These are phyloP conservation scores for Chytriomyces sp. DNA, from an alignment of 192 early-diverging fungal genomes.

Conservation along the genomic window DNA sequence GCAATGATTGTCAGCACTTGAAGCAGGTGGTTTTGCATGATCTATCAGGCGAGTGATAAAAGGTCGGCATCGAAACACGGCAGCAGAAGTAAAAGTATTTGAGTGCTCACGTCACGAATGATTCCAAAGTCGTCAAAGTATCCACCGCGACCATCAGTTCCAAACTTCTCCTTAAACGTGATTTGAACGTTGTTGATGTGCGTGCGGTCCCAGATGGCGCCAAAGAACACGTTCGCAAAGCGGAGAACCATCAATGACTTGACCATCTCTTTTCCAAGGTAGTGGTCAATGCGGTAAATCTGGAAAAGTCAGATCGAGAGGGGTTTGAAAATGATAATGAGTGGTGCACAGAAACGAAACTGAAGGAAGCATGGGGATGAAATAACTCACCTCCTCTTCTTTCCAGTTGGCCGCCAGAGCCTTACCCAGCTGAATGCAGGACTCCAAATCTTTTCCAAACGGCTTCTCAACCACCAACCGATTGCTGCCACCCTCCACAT, in stretches of 20 bases:
- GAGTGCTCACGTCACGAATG: conserved; percentile 84
- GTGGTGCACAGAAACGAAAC: too few relatives aligned
- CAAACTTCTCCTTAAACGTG: conserved; percentile 97
- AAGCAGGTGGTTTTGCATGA: conserved; percentile 77
- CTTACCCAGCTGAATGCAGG: conserved; percentile 73
- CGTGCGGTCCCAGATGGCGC: conserved; percentile 87
- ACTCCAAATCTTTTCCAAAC: conserved; percentile 91
- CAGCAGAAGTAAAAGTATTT: conserved; percentile 13
- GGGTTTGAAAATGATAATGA: conserved; percentile 4
- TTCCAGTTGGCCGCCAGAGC: conserved; percentile 77
- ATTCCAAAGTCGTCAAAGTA: conserved; percentile 99
- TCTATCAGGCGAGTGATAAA: conserved; percentile 25
- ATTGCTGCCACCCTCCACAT: conserved; percentile 68
- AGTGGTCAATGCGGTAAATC: conserved; percentile 99
- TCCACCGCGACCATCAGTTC: conserved; percentile 95
- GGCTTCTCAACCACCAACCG: conserved; percentile 97
- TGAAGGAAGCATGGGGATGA: neutral
- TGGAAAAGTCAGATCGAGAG: conserved; percentile 29
- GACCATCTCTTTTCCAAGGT: conserved; percentile 99
- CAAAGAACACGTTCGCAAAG: conserved; percentile 92
- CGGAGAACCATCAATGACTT: conserved; percentile 94
- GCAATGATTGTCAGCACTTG: conserved; percentile 94
- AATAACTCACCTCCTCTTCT: conserved; percentile 78
- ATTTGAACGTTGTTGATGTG: conserved; percentile 95
- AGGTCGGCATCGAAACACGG: neutral